Conservation (phyloP, 345 rosid species). For the Ceriops zippeliana region DNA sequence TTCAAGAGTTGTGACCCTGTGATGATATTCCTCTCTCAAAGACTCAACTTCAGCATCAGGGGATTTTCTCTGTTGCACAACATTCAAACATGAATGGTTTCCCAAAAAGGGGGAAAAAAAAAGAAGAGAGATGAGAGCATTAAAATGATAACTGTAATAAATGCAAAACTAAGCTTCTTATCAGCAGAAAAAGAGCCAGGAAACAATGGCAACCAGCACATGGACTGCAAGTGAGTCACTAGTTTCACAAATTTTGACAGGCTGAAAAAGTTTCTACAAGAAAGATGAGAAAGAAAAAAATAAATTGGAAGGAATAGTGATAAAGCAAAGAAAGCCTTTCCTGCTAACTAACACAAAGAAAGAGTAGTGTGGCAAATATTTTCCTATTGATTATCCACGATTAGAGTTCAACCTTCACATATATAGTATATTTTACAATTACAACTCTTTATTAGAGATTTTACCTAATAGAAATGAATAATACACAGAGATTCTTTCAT, state of each 20-base stretch:
- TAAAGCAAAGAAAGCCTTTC: not conserved
- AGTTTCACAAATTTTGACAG: not conserved
- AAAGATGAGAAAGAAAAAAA: not conserved
- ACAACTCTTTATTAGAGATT: not conserved
- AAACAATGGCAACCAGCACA: not conserved
- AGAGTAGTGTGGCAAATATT: no score
- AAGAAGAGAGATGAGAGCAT: not conserved
- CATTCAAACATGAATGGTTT: conserved; percentile 3
- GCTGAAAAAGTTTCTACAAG: not conserved
- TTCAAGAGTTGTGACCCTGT: conserved; percentile 90
- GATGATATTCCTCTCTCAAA: conserved; percentile 95
- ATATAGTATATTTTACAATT: no score
- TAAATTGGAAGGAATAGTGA: not conserved
- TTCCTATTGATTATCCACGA: no score
- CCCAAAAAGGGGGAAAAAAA: no score
- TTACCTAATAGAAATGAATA: not conserved
- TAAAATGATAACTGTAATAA: not conserved
- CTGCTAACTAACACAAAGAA: not conserved
- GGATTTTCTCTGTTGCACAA: conserved; percentile 70
- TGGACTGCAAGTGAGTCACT: not conserved
- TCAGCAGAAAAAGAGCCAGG: not conserved
- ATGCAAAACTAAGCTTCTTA: not conserved
- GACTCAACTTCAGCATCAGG: conserved; percentile 92
- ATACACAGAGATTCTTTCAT: no score
- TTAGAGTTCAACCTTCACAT: no score